Evolutionary conservation across 202 grass and related monocot genomes (phyloP).

Genomic region (Carex arenaria): DNA sequence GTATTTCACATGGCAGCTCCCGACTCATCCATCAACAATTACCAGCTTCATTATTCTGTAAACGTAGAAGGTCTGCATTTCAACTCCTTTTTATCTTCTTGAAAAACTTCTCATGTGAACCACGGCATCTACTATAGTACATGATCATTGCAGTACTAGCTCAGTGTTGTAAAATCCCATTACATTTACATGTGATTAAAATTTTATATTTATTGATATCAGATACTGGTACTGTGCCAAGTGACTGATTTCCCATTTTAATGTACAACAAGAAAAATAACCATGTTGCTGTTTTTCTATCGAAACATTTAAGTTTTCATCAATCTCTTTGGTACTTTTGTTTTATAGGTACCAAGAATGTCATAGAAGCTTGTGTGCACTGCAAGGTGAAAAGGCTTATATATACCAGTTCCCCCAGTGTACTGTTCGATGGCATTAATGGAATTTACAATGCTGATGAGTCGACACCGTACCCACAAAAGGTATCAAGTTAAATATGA

Average conservation of each 20-base stretch:
- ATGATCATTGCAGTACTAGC: background rate
- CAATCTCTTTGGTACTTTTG: background rate
- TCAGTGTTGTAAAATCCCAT: background rate
- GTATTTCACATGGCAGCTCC: slow-evolving; percentile 99
- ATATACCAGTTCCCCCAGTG: slow-evolving; percentile 97
- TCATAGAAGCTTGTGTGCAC: slow-evolving; percentile 68
- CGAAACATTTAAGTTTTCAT: background rate
- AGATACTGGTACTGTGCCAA: background rate
- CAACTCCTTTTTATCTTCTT: slow-evolving; percentile 30
- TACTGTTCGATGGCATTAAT: slow-evolving; percentile 87
- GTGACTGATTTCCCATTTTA: background rate
- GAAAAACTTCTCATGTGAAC: slow-evolving; percentile 14
- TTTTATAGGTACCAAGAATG: slow-evolving; percentile 86
- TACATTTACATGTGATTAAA: background rate
- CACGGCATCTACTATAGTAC: background rate
- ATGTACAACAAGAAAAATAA: background rate
- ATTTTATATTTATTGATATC: background rate
- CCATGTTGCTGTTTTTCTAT: background rate
- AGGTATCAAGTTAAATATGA: slow-evolving; percentile 38
- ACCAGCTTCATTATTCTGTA: slow-evolving; percentile 92
- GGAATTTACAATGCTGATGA: slow-evolving; percentile 87
- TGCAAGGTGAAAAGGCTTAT: slow-evolving; percentile 93
- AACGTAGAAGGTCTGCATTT: slow-evolving; percentile 76
- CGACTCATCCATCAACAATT: slow-evolving; percentile 97
- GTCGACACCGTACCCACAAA: slow-evolving; percentile 76